Evolutionary conservation across 1,284 basidiomycete genomes (phyloP).

Genomic region (Bjerkandera adusta): DNA sequence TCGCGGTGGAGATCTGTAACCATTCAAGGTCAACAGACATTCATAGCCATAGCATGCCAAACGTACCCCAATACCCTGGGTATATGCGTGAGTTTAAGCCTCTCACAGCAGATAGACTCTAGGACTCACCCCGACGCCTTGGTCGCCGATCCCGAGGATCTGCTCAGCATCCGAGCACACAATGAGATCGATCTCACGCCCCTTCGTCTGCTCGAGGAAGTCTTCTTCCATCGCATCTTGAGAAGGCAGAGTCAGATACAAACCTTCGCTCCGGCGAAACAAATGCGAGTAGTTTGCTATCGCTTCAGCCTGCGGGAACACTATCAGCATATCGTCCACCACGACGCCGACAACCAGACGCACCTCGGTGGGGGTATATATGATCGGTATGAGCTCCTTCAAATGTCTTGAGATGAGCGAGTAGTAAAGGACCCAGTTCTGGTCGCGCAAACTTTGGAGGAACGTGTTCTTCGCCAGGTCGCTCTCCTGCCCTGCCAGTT

Average conservation of each 20-base stretch:
- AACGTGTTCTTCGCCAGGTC: constrained; percentile 71
- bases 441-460: constrained; percentile 63
- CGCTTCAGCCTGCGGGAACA: constrained; percentile 58
- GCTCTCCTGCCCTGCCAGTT: constrained; percentile 46
- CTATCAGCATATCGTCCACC: background rate
- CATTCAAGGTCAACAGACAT: background rate
- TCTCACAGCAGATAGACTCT: background rate
- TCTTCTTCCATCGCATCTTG: constrained; percentile 76
- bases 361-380: constrained; percentile 72
- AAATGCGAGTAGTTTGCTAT: constrained; percentile 80
- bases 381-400: constrained; percentile 72
- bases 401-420: constrained; percentile 59
- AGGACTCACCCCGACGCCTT: constrained; percentile 56
- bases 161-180: constrained; percentile 84
- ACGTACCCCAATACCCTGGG: constrained; percentile 48
- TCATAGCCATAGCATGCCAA: background rate
- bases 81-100: background rate
- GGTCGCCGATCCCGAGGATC: constrained; percentile 80
- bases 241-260: constrained; percentile 66
- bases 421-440: constrained; percentile 79
- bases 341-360: background rate
- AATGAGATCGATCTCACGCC: constrained; percentile 65
- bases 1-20: constrained; percentile 80
- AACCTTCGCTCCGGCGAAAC: constrained; percentile 70
- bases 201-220: constrained; percentile 63